These are phyloP conservation scores for Hypericum perforatum DNA, from an alignment of 345 rosid species.

Conservation along the genomic window DNA sequence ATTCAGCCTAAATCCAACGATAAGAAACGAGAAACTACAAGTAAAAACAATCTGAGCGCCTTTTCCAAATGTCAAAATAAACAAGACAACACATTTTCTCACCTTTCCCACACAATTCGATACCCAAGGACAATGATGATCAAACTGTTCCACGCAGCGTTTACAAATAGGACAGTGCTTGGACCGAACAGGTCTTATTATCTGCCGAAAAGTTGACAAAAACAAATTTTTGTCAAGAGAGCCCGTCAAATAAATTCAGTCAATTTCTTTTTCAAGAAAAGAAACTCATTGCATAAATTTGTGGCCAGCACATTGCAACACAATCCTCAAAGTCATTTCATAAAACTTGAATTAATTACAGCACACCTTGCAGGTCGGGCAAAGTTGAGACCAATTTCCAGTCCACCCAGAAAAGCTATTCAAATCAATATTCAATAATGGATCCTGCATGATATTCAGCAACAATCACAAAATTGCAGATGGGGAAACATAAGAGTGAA, in stretches of 20 bases:
- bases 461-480: background rate
- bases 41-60: too few relatives aligned
- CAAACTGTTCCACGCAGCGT: slow-evolving; percentile 87
- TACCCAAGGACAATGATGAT: slow-evolving; percentile 99
- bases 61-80: too few relatives aligned
- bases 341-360: too few relatives aligned
- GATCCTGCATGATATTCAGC: slow-evolving; percentile 44
- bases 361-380: slow-evolving; percentile 96
- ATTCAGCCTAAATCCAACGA: too few relatives aligned
- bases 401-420: slow-evolving; percentile 57
- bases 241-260: background rate
- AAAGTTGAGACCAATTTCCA: slow-evolving; percentile 97
- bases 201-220: slow-evolving; percentile 28
- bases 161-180: slow-evolving; percentile 89
- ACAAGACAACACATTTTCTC: slow-evolving; percentile 8
- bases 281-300: too few relatives aligned
- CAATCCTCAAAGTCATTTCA: too few relatives aligned
- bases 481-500: background rate
- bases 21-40: too few relatives aligned
- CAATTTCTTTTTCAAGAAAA: too few relatives aligned
- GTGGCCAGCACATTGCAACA: too few relatives aligned
- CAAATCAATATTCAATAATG: slow-evolving; percentile 54
- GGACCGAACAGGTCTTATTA: slow-evolving; percentile 88
- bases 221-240: slow-evolving; percentile 5
- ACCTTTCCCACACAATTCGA: slow-evolving; percentile 99